These are phyloP conservation scores for Verticillium klebahnii DNA, from an alignment of 2,329 filamentous ascomycete genomes.

Conservation along the genomic window DNA sequence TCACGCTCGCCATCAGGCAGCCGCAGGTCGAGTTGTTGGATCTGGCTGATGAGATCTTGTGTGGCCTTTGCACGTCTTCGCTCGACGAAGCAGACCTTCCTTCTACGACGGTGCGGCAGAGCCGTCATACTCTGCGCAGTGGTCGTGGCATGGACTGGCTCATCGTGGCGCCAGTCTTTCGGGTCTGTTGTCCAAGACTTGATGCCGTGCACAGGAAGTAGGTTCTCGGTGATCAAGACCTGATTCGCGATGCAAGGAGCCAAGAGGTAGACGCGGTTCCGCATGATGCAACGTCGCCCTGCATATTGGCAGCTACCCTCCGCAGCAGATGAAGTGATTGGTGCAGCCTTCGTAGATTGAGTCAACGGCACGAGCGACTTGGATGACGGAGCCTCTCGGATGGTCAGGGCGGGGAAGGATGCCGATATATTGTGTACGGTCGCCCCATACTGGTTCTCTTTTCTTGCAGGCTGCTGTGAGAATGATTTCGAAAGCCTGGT, in stretches of 20 bases:
- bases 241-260: constrained; percentile 33
- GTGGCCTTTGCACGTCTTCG: constrained; percentile 19
- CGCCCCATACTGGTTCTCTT: background rate
- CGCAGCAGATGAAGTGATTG: background rate
- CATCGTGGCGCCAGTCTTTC: constrained; percentile 25
- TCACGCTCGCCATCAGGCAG: constrained; percentile 22
- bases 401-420: background rate
- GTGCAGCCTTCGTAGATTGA: background rate
- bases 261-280: constrained; percentile 32
- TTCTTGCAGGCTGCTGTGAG: background rate
- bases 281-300: constrained; percentile 31
- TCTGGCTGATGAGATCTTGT: constrained; percentile 23
- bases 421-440: background rate
- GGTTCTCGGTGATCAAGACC: constrained; percentile 27
- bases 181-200: constrained; percentile 26
- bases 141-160: background rate
- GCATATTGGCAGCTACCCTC: constrained; percentile 15
- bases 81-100: constrained; percentile 32
- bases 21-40: constrained; percentile 24
- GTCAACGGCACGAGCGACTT: background rate
- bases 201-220: constrained; percentile 39
- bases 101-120: background rate
- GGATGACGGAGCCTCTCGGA: background rate
- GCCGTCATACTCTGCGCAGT: background rate
- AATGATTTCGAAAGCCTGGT: background rate